Conservation (phyloP, 2,329 filamentous ascomycete species). For the Colletotrichum kahawae region DNA sequence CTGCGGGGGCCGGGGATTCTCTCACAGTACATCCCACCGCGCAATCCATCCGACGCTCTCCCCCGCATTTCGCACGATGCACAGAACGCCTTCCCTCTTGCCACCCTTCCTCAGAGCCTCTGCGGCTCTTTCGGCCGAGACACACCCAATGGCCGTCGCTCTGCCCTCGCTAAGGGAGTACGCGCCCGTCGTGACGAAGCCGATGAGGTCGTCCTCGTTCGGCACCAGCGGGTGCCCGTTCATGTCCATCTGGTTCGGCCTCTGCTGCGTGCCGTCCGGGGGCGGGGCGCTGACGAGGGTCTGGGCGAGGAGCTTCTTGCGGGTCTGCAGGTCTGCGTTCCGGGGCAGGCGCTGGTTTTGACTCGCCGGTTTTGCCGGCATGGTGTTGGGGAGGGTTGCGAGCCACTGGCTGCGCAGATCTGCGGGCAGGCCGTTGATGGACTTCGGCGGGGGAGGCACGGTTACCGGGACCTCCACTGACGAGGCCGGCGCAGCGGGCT, state of each 20-base stretch:
- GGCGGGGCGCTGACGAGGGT: conserved; percentile 45
- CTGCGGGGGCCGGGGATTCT: not conserved
- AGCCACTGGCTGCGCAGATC: conserved; percentile 76
- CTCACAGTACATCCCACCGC: conserved; percentile 71
- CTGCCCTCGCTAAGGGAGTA: conserved; percentile 80
- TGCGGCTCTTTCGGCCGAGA: conserved; percentile 65
- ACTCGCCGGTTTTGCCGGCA: conserved; percentile 14
- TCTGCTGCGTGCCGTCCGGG: conserved; percentile 35
- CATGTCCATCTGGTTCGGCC: conserved; percentile 42
- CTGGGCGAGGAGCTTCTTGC: conserved; percentile 50
- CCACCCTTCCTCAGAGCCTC: conserved; percentile 35
- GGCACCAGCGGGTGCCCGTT: conserved; percentile 72
- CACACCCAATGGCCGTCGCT: conserved; percentile 75
- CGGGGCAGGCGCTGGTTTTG: conserved; percentile 28
- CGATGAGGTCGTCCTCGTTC: conserved; percentile 76
- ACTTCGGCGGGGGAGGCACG: conserved; percentile 31
- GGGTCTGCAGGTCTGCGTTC: conserved; percentile 38
- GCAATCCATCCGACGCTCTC: conserved; percentile 80
- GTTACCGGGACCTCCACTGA: conserved; percentile 53
- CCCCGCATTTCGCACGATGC: conserved; percentile 83
- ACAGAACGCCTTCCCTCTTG: conserved; percentile 57
- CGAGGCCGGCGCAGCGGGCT: conserved; percentile 29
- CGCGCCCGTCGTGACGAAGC: conserved; percentile 87
- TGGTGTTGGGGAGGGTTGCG: conserved; percentile 46
- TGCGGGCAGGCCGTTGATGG: conserved; percentile 37